Percentiles rank a stretch among this genome's conserved stretches.
These are phyloP conservation scores for Cyclotella cryptica DNA, from an alignment of 108 stramenopile genomes.

Conservation along the genomic window DNA sequence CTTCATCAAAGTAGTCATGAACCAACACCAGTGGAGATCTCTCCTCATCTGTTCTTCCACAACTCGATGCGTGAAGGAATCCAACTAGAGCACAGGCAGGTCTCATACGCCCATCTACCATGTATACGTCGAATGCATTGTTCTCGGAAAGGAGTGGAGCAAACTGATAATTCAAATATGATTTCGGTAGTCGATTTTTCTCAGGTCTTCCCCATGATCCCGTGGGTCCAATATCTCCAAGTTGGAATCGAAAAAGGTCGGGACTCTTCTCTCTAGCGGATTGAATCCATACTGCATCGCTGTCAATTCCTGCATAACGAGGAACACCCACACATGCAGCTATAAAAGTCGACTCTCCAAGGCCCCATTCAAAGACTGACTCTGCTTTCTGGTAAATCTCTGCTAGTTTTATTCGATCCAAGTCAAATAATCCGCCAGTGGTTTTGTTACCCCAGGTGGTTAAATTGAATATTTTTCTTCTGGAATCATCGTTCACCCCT, in stretches of 20 bases:
- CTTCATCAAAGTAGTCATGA: constrained; percentile 46
- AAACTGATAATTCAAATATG: constrained; percentile 45
- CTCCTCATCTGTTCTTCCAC: constrained; percentile 27
- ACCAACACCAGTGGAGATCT: constrained; percentile 32
- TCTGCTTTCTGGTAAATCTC: constrained; percentile 45
- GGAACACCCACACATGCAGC: constrained; percentile 51
- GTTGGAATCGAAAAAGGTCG: constrained; percentile 54
- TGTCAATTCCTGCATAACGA: constrained; percentile 60
- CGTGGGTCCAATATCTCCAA: constrained; percentile 58
- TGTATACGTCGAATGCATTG: constrained; percentile 62
- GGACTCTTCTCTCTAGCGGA: constrained; percentile 26
- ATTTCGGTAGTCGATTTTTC: constrained; percentile 20
- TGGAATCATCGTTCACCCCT: too few relatives aligned
- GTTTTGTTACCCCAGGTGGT: constrained; percentile 18
- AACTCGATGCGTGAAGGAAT: constrained; percentile 47
- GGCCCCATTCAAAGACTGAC: constrained; percentile 63
- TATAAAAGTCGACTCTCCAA: constrained; percentile 62
- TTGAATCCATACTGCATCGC: constrained; percentile 51
- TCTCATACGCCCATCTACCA: constrained; percentile 58
- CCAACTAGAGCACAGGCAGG: constrained; percentile 37
- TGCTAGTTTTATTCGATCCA: constrained; percentile 48
- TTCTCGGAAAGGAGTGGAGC: constrained; percentile 48
- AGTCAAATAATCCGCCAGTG: constrained; percentile 51
- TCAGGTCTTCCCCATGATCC: constrained; percentile 44
- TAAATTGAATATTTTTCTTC: constrained; percentile 15